A percentile compares a stretch with the other conserved stretches of the same genome.
phyloP scores from a whole-genome alignment of 129 eudicot genomes.

The Erigeron canadensis region DNA sequence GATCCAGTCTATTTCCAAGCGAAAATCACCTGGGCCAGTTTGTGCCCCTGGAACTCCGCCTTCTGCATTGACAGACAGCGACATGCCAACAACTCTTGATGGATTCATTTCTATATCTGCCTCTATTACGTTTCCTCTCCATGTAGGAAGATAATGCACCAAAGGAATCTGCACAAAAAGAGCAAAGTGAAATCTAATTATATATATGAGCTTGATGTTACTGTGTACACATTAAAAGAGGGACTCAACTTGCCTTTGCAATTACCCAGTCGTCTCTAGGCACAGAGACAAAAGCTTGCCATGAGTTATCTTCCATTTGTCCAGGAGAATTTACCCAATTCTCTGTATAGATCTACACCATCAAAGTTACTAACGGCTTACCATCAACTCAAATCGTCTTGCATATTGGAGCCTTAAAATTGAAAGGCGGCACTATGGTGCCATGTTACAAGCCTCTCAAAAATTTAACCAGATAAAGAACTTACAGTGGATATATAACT shows the following conservation, averaged over 20 bases:
- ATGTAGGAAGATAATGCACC: conserved; percentile 81
- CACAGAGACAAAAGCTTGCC: conserved; percentile 91
- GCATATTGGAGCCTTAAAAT: background rate
- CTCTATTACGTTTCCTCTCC: conserved; percentile 84
- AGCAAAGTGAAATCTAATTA: too few relatives aligned
- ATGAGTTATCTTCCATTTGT: conserved; percentile 93
- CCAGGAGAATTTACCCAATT: conserved; percentile 98
- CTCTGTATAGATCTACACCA: conserved; percentile 82
- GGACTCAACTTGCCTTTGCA: conserved; percentile 62
- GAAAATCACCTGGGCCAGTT: conserved; percentile 90
- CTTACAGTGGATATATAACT: conserved; percentile 96
- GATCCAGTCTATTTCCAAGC: conserved; percentile 84
- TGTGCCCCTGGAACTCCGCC: conserved; percentile 81
- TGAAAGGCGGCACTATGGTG: background rate
- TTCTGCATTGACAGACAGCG: conserved; percentile 82
- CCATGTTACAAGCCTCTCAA: background rate
- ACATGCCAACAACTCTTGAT: conserved; percentile 77
- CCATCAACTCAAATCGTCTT: conserved; percentile 1
- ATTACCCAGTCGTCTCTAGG: conserved; percentile 87
- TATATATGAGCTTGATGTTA: background rate
- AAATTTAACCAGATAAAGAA: background rate
- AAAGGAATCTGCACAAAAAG: conserved; percentile 68
- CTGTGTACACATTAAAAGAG: conserved; percentile 7
- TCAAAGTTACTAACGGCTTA: conserved; percentile 11
- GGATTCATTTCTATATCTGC: conserved; percentile 90